Evolutionary conservation across 83 land plant species (phyloP).

Genomic region (Picea abies): DNA sequence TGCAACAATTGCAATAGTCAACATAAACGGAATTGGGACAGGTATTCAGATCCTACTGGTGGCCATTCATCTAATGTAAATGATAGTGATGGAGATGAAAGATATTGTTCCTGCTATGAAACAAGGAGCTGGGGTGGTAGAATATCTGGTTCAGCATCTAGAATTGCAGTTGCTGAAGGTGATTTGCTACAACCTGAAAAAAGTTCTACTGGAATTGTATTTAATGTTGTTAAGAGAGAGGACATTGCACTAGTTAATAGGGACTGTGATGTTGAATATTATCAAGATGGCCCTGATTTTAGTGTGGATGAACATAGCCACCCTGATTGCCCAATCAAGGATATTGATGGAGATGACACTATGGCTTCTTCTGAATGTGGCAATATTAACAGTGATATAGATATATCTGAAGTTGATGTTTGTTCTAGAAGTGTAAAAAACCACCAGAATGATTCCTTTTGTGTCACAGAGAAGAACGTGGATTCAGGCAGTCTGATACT

Average conservation of each 20-base stretch:
- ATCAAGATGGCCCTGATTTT: constrained; percentile 1
- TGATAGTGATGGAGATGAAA: constrained; percentile 16
- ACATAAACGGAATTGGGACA: constrained; percentile 5
- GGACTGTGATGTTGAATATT: constrained; percentile 22
- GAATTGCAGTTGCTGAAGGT: constrained; percentile 63
- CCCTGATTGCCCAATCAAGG: constrained; percentile 33
- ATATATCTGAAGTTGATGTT: background rate
- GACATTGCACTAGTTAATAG: constrained; percentile 26
- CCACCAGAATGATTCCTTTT: background rate
- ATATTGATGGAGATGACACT: constrained; percentile 25
- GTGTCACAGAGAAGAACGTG: background rate
- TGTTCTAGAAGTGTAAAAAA: background rate
- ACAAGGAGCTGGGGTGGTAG: constrained; percentile 25
- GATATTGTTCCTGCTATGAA: constrained; percentile 11
- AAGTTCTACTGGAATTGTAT: constrained; percentile 54
- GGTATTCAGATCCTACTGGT: constrained; percentile 12
- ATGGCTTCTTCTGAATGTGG: constrained; percentile 27
- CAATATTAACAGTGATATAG: background rate
- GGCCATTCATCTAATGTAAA: constrained; percentile 4
- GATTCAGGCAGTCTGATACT: background rate
- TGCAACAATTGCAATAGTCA: constrained; percentile 13
- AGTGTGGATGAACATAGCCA: constrained; percentile 38
- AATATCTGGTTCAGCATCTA: constrained; percentile 24
- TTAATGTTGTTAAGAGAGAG: constrained; percentile 62
- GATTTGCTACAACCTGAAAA: constrained; percentile 71